phyloP scores from a whole-genome alignment of 345 rosid species.

The Pugionium cornutum region DNA sequence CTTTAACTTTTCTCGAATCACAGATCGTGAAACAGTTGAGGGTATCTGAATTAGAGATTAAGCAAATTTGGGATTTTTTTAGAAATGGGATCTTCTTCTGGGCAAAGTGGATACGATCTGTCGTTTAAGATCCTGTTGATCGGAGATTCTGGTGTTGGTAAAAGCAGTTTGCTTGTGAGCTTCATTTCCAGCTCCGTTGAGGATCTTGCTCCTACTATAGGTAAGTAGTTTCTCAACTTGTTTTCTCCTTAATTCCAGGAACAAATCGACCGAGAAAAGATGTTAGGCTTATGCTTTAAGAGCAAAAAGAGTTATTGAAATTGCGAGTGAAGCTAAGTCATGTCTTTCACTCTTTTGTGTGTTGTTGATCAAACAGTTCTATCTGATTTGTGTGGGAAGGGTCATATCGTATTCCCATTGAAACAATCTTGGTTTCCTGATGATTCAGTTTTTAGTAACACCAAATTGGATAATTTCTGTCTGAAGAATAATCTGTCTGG shows the following conservation, averaged over 20 bases:
- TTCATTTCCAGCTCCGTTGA: conserved; percentile 77
- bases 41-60: conserved; percentile 2
- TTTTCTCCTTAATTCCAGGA: conserved; percentile 18
- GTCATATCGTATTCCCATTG: background rate
- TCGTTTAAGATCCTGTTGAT: conserved; percentile 96
- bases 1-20: background rate
- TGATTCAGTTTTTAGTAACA: conserved; percentile 11
- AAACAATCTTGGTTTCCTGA: conserved; percentile 8
- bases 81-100: conserved; percentile 86
- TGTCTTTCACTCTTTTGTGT: no score
- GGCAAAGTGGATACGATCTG: conserved; percentile 65
- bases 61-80: conserved; percentile 9
- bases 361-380: conserved; percentile 28
- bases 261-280: conserved; percentile 14
- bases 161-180: conserved; percentile 94
- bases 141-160: conserved; percentile 97
- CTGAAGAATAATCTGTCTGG: background rate
- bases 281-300: no score
- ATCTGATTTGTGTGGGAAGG: conserved; percentile 10
- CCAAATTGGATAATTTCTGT: conserved; percentile 25
- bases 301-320: no score
- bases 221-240: conserved; percentile 36
- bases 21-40: conserved; percentile 16
- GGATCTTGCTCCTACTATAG: conserved; percentile 89
- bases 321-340: no score